Conservation (phyloP, 305 asterid species). For the Stenogyne calaminthoides region DNA sequence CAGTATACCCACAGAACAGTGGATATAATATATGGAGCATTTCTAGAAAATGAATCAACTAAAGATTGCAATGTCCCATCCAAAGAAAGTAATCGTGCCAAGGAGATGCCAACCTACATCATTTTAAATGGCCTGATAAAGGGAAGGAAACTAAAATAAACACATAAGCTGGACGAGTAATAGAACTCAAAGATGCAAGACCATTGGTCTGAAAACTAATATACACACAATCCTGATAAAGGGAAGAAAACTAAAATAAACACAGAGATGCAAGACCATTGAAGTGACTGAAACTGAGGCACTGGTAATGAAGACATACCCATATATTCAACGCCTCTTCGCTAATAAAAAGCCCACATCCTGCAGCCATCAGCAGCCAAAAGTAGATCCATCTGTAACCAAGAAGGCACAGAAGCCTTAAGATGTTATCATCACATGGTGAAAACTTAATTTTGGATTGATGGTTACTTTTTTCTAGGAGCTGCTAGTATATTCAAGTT, state of each 20-base stretch:
- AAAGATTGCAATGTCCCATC: conserved; percentile 86
- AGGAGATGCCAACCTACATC: conserved; percentile 77
- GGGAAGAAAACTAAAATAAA: conserved; percentile 21
- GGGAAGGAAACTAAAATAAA: conserved; percentile 22
- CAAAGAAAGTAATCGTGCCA: conserved; percentile 67
- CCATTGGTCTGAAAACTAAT: conserved; percentile 24
- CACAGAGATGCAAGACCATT: conserved; percentile 31
- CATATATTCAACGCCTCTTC: conserved; percentile 92
- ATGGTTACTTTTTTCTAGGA: conserved; percentile 12
- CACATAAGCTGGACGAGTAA: not conserved
- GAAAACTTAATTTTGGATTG: conserved; percentile 13
- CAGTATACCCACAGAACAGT: conserved; percentile 86
- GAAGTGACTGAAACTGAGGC: conserved; percentile 39
- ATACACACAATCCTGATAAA: not conserved
- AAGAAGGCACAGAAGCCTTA: conserved; percentile 21
- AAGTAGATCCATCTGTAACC: conserved; percentile 86
- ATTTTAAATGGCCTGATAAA: conserved; percentile 39
- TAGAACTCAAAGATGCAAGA: conserved; percentile 16
- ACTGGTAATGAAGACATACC: conserved; percentile 59
- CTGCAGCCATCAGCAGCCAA: conserved; percentile 94
- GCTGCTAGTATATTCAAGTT: not conserved
- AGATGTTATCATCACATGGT: not conserved
- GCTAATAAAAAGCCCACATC: conserved; percentile 79
- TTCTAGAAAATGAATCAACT: conserved; percentile 68
- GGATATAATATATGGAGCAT: conserved; percentile 70